A percentile compares a stretch with the other conserved stretches of the same genome.
Conservation (phyloP, 2,329 filamentous ascomycete species). For the Pseudocercospora cruenta region DNA sequence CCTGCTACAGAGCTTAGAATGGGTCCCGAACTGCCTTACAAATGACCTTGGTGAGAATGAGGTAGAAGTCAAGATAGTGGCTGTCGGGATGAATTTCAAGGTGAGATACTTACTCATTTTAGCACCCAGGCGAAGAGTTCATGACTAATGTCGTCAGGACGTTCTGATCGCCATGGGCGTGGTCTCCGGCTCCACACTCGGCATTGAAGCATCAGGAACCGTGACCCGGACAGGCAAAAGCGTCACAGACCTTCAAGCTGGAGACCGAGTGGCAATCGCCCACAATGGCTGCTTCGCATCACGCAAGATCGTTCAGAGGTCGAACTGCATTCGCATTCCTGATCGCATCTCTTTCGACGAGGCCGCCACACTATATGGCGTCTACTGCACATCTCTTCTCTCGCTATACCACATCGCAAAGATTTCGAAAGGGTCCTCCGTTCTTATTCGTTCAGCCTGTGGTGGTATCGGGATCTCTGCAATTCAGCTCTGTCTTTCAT, state of each 20-base stretch:
- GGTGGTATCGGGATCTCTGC: slow-evolving; percentile 34
- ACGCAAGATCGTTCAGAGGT: too few species aligned
- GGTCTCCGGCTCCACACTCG: slow-evolving; percentile 34
- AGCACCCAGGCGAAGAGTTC: too few species aligned
- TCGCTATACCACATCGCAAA: slow-evolving; percentile 16
- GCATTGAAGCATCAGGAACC: slow-evolving; percentile 42
- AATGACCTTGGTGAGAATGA: slow-evolving; percentile 12
- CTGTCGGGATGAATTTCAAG: slow-evolving; percentile 28
- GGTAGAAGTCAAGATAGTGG: slow-evolving; percentile 17
- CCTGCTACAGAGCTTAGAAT: not conserved
- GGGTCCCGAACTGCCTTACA: not conserved
- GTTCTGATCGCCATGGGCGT: slow-evolving; percentile 13
- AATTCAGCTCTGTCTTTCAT: slow-evolving; percentile 28
- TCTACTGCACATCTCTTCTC: slow-evolving; percentile 19
- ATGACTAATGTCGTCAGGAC: not conserved
- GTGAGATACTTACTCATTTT: not conserved
- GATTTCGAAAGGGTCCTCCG: slow-evolving; percentile 24
- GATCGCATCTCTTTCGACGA: slow-evolving; percentile 27
- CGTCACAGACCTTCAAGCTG: slow-evolving; percentile 27
- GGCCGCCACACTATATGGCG: slow-evolving; percentile 22
- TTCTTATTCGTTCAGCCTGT: slow-evolving; percentile 37
- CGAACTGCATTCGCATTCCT: slow-evolving; percentile 16
- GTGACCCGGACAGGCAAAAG: slow-evolving; percentile 32
- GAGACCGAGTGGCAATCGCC: slow-evolving; percentile 30
- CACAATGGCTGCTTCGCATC: not conserved